Conservation (phyloP, 345 rosid genomes). For the Citropsis articulata region DNA sequence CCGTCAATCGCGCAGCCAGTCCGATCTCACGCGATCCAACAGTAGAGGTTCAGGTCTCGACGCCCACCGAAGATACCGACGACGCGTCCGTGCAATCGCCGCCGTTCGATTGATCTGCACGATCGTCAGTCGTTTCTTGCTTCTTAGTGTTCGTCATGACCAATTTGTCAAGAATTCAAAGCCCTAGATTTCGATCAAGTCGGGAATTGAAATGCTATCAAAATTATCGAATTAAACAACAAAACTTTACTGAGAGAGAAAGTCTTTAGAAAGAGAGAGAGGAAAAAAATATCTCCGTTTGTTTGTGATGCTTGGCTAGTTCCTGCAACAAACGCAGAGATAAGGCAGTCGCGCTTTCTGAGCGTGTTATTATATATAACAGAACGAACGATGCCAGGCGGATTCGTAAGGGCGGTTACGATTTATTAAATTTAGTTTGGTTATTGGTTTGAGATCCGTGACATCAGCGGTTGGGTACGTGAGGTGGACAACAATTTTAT, state of each 20-base stretch:
- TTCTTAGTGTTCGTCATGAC: slow-evolving; percentile 54
- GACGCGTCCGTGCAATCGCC: slow-evolving; percentile 37
- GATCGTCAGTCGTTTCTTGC: slow-evolving; percentile 37
- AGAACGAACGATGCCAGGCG: slow-evolving; percentile 14
- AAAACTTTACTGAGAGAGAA: not conserved
- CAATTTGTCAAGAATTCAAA: slow-evolving; percentile 13
- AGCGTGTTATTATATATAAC: not conserved
- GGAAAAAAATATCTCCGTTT: not conserved
- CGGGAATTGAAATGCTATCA: not conserved
- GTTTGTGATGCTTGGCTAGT: not conserved
- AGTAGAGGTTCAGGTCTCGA: slow-evolving; percentile 21
- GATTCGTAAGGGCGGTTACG: slow-evolving; percentile 20
- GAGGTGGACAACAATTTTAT: not conserved
- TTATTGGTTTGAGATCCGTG: slow-evolving; percentile 23
- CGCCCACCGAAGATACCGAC: slow-evolving; percentile 27
- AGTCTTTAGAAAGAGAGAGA: not conserved
- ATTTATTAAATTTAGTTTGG: slow-evolving; percentile 16
- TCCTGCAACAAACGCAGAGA: not conserved
- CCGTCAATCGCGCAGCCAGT: slow-evolving; percentile 59
- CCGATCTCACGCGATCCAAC: slow-evolving; percentile 49
- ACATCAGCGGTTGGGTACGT: not conserved
- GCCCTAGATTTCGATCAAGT: slow-evolving; percentile 4
- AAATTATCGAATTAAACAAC: not conserved
- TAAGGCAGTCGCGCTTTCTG: not conserved
- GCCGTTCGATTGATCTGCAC: slow-evolving; percentile 31